These are phyloP conservation scores for Adansonia rubrostipa DNA, from an alignment of 441 rosid species.

Conservation along the genomic window DNA sequence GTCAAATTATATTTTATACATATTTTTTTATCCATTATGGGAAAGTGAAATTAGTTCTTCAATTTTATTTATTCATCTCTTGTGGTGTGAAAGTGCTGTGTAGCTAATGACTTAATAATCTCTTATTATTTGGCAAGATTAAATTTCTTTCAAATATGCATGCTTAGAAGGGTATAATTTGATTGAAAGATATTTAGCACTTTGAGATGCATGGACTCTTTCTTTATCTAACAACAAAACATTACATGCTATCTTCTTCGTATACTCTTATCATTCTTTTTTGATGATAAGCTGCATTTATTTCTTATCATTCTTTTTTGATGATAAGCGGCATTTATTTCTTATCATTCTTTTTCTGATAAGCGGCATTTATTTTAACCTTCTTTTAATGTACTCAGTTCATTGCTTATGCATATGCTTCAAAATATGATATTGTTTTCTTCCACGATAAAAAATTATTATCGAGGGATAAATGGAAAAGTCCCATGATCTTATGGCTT, in stretches of 20 bases:
- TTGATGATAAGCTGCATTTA: not conserved
- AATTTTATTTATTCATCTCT: constrained; percentile 12
- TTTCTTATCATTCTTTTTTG: no score
- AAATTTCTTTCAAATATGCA: constrained; percentile 10
- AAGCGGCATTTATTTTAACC: not conserved
- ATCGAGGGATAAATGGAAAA: constrained; percentile 8
- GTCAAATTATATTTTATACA: not conserved
- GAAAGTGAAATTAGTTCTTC: constrained; percentile 14
- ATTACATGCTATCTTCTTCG: not conserved
- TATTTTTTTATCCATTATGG: constrained; percentile 2
- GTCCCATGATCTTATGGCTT: not conserved
- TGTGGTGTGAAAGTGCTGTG: not conserved
- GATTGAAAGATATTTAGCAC: not conserved
- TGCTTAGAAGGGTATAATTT: not conserved
- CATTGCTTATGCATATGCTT: constrained; percentile 14
- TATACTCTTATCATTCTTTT: not conserved
- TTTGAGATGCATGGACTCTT: constrained; percentile 17
- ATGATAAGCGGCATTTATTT: no score
- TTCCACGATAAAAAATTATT: not conserved
- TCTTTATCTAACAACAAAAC: constrained; percentile 1
- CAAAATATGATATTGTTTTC: not conserved
- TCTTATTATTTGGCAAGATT: constrained; percentile 1
- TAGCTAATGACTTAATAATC: not conserved
- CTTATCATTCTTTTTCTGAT: no score
- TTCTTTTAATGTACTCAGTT: not conserved